Base-by-base conservation (phyloP, 2,329 filamentous ascomycete genomes). In the Aspergillus persii region DNA sequence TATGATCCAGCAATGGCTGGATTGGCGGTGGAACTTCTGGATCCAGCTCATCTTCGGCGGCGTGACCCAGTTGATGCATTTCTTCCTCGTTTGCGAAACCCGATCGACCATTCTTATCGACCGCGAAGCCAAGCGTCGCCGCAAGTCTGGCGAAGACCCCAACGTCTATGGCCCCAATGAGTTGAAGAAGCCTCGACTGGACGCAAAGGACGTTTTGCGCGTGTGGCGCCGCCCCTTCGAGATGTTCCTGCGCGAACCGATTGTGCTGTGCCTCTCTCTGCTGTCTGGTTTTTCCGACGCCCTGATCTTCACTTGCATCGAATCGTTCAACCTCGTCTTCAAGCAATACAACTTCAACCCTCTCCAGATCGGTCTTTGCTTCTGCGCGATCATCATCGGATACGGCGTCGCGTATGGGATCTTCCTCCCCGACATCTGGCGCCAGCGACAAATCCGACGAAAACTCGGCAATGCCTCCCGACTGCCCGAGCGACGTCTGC, bases 231-330 rank as follows among this genome's bases (percentile, higher is more conserved):
- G 88, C 0, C 88, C 89, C 0, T 91, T 90, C 74, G 83, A 83
- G 67, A 89, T 91, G 85, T 89, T 91, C 71, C 63, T 89, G 36
- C 89, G 85, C 0, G 89, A 92, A 75, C 89, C 89, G 3, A 92
- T 92, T 58, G 89, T 91, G 9, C 77, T 89, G 15, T 84, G 83
- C 41, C 79, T 91, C 4, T 91, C 89, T 1, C 81, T 91, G 0
- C 84, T 91, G 4, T 88, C 84, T 3, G 89, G 89, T 33, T 91
- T 91, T 78, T 86, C 84, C 8, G 89, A 91, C 60, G 88, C 88
- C 2, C 82, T 92, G 3, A 91, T 91, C 74, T 92, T 91, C 78
- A 90, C 89, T 80, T 90, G 89, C 71, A 85, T 91, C 56, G 87
- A 91, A 71, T 89, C 86, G 0, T 92, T 90, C 65, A 75, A 78